phyloP scores from a whole-genome alignment of 495 filamentous ascomycete genomes.

The Niebla homalea region DNA sequence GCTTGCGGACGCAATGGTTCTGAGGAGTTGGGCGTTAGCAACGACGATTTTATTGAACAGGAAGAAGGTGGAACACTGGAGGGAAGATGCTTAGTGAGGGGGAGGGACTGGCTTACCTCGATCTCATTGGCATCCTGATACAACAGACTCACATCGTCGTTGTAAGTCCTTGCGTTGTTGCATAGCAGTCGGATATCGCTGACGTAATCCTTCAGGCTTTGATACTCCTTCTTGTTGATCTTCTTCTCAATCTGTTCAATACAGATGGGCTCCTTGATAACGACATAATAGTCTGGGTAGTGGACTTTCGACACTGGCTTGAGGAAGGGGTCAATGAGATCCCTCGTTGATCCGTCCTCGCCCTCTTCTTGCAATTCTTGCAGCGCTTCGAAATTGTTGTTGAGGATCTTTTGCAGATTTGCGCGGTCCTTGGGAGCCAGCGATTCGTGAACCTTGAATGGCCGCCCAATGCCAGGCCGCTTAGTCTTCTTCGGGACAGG shows the following conservation, averaged over 20 bases:
- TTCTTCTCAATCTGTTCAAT: conserved; percentile 87
- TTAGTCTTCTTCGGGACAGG: conserved; percentile 64
- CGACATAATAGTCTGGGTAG: conserved; percentile 86
- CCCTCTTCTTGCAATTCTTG: conserved; percentile 63
- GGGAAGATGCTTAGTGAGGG: not conserved
- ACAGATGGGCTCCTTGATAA: conserved; percentile 82
- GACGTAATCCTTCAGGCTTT: conserved; percentile 62
- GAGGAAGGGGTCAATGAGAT: conserved; percentile 89
- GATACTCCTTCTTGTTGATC: conserved; percentile 89
- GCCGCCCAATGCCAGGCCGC: conserved; percentile 46
- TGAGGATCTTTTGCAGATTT: conserved; percentile 60
- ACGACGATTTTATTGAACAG: not conserved
- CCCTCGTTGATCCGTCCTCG: conserved; percentile 46
- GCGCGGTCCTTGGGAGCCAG: conserved; percentile 33
- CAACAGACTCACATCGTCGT: conserved; percentile 83
- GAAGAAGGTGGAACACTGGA: not conserved
- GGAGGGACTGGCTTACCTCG: conserved; percentile 49
- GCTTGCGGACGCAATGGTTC: conserved; percentile 52
- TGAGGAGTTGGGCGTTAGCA: conserved; percentile 17
- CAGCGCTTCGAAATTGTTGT: conserved; percentile 59
- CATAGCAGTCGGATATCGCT: conserved; percentile 74
- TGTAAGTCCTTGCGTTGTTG: conserved; percentile 84
- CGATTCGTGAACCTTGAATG: conserved; percentile 49
- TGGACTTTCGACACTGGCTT: conserved; percentile 75
- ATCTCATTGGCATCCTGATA: conserved; percentile 88